phyloP scores from a whole-genome alignment of 2,329 filamentous ascomycete species.

The Helicocarpus griseus region DNA sequence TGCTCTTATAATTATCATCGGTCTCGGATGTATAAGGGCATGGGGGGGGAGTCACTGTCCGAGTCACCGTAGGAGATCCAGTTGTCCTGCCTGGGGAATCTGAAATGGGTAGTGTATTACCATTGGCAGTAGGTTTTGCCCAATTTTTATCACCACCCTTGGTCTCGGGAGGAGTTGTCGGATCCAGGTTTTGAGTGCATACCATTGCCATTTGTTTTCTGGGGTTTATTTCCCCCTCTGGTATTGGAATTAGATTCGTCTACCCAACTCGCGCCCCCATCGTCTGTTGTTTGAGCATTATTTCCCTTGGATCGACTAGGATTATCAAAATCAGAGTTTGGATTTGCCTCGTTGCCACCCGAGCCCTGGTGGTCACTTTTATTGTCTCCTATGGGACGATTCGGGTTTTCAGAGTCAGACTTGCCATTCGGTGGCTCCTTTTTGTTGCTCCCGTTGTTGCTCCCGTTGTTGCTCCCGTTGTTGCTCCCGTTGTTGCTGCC shows the following conservation, averaged over 20 bases:
- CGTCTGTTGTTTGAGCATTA: background rate
- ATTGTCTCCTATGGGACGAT: background rate
- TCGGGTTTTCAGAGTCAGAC: background rate
- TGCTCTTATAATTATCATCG: background rate
- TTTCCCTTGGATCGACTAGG: background rate
- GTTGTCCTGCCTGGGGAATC: background rate
- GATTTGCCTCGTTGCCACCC: background rate
- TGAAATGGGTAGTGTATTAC: background rate
- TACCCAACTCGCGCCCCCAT: too few species aligned
- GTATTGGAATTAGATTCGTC: too few species aligned
- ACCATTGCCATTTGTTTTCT: background rate
- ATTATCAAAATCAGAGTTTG: background rate
- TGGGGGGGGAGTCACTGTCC: conserved; percentile 10
- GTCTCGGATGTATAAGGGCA: conserved; percentile 5
- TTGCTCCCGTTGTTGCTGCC: too few species aligned
- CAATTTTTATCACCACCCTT: background rate
- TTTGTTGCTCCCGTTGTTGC: background rate
- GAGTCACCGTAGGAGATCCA: background rate
- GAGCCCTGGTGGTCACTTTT: background rate
- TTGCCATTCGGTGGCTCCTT: background rate
- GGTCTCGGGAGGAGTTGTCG: background rate
- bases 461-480: background rate
- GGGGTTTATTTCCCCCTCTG: background rate
- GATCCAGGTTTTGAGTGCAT: background rate
- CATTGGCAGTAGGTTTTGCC: background rate